A percentile compares a stretch with the other conserved stretches of the same genome.
These are phyloP conservation scores for Malassezia globosa DNA, from an alignment of 1,284 basidiomycete species.

Conservation along the genomic window DNA sequence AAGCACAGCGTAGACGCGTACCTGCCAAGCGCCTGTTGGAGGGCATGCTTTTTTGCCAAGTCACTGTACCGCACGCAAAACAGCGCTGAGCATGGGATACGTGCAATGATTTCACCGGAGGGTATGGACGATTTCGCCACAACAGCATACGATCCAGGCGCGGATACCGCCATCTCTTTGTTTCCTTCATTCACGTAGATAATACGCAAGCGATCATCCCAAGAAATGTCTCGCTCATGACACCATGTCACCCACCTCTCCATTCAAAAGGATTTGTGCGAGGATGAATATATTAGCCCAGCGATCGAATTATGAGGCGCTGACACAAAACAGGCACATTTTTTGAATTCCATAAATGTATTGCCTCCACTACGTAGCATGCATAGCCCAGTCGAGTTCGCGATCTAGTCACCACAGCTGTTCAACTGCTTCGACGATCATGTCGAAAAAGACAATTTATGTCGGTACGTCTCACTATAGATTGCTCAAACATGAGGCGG, in stretches of 20 bases:
- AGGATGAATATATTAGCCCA: too few relatives aligned
- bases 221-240: neutral
- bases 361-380: too few relatives aligned
- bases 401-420: too few relatives aligned
- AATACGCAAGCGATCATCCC: conserved; percentile 4
- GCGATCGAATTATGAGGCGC: neutral
- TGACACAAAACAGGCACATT: neutral
- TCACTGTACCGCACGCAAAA: neutral
- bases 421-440: too few relatives aligned
- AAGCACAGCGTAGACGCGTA: conserved; percentile 17
- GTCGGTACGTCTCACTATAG: conserved; percentile 9
- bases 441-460: conserved; percentile 8
- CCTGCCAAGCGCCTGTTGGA: neutral
- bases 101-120: neutral
- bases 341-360: too few relatives aligned
- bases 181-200: too few relatives aligned
- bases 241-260: neutral
- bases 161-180: too few relatives aligned
- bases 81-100: conserved; percentile 2
- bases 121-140: neutral
- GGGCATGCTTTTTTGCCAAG: neutral
- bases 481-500: neutral
- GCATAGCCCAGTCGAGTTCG: too few relatives aligned
- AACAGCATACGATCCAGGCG: conserved; percentile 1
- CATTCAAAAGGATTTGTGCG: too few relatives aligned